phyloP scores from a whole-genome alignment of 2,329 filamentous ascomycete genomes.

The Arthrobotrys megalospora region DNA sequence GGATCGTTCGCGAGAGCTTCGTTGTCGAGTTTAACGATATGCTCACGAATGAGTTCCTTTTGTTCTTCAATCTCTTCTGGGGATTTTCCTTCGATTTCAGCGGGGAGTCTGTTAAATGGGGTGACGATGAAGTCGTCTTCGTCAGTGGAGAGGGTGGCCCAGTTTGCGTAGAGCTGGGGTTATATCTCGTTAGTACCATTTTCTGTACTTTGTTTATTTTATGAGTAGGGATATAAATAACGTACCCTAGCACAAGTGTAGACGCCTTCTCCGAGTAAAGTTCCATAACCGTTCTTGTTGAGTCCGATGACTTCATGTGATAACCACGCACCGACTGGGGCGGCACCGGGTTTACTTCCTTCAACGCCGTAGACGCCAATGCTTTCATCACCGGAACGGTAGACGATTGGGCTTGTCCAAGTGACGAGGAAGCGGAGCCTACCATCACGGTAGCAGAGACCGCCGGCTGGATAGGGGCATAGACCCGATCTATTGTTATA shows the following conservation, averaged over 20 bases:
- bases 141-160: constrained; percentile 67
- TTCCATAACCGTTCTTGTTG: constrained; percentile 17
- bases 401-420: constrained; percentile 65
- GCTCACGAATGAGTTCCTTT: constrained; percentile 67
- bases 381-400: constrained; percentile 62
- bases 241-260: constrained; percentile 5
- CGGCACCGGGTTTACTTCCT: constrained; percentile 60
- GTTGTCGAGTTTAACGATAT: constrained; percentile 68
- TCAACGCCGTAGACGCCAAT: constrained; percentile 66
- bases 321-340: constrained; percentile 12
- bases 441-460: constrained; percentile 65
- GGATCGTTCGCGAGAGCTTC: constrained; percentile 66
- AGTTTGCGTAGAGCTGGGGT: constrained; percentile 67
- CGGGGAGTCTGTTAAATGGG: constrained; percentile 69
- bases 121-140: constrained; percentile 67
- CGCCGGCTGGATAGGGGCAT: constrained; percentile 62
- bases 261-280: constrained; percentile 30
- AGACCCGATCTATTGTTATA: constrained; percentile 6
- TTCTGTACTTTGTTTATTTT: too few species aligned
- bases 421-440: constrained; percentile 65
- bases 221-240: too few species aligned
- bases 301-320: constrained; percentile 31
- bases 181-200: too few species aligned
- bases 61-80: constrained; percentile 65
- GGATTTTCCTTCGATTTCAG: constrained; percentile 64